Percentiles rank a stretch among this genome's conserved stretches.
phyloP scores from a whole-genome alignment of 1,139 yeast species.

The Yamadazyma triangularis region DNA sequence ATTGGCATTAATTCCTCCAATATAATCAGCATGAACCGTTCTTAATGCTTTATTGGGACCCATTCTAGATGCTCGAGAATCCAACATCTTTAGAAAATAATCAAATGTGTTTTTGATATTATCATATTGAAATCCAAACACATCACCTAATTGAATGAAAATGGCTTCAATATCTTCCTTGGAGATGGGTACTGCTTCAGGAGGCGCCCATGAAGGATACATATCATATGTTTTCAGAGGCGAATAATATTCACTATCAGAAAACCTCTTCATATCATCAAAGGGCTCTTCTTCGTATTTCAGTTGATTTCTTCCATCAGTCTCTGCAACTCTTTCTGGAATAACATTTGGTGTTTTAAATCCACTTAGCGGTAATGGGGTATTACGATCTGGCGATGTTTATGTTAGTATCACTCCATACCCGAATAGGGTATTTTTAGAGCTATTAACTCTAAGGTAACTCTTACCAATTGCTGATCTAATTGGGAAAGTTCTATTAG shows the following conservation, averaged over 20 bases:
- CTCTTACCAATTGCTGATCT: too few relatives aligned
- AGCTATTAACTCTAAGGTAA: too few relatives aligned
- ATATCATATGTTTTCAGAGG: conserved; percentile 36
- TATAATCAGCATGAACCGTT: conserved; percentile 66
- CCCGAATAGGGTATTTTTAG: too few relatives aligned
- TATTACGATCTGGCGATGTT: too few relatives aligned
- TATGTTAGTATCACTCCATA: too few relatives aligned
- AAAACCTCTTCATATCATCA: too few relatives aligned
- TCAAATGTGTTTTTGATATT: conserved; percentile 64
- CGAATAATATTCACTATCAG: conserved; percentile 28
- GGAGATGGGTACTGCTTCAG: conserved; percentile 49
- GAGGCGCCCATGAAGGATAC: conserved; percentile 56
- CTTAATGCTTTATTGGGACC: conserved; percentile 50
- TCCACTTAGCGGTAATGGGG: conserved; percentile 43
- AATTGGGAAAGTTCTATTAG: too few relatives aligned
- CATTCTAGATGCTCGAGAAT: conserved; percentile 65
- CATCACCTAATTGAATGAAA: conserved; percentile 46
- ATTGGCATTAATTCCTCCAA: conserved; percentile 91
- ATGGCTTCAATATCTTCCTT: conserved; percentile 51
- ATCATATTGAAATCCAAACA: conserved; percentile 67
- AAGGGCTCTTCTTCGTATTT: too few relatives aligned
- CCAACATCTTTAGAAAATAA: conserved; percentile 56
- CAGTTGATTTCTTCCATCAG: conserved; percentile 18
- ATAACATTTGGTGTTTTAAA: conserved; percentile 31
- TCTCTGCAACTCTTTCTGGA: too few relatives aligned